phyloP scores from a whole-genome alignment of 2,329 filamentous ascomycete species.

The Colletotrichum liriopes region DNA sequence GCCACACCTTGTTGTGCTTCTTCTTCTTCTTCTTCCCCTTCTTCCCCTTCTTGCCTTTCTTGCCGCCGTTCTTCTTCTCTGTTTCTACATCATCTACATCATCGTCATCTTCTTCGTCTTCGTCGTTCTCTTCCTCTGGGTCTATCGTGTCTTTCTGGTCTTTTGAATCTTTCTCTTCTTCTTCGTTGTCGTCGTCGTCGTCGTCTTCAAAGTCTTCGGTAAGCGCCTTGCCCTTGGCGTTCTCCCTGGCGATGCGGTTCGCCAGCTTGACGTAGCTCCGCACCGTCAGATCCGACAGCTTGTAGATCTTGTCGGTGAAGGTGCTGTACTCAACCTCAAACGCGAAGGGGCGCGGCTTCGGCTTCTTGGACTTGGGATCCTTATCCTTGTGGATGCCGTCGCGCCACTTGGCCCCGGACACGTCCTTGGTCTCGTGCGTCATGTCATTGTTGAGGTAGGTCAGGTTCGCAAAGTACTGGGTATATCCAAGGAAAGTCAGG shows the following conservation, averaged over 20 bases:
- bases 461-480: slow-evolving; percentile 95
- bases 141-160: slow-evolving; percentile 47
- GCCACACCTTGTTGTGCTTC: slow-evolving; percentile 80
- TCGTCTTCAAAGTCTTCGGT: slow-evolving; percentile 50
- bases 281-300: slow-evolving; percentile 87
- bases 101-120: slow-evolving; percentile 47
- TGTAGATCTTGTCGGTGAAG: slow-evolving; percentile 81
- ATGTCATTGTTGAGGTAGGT: slow-evolving; percentile 87
- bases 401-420: slow-evolving; percentile 68
- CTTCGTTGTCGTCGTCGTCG: slow-evolving; percentile 35
- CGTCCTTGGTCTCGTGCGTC: slow-evolving; percentile 49
- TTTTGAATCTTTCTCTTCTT: slow-evolving; percentile 47
- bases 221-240: slow-evolving; percentile 43
- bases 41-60: slow-evolving; percentile 58
- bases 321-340: slow-evolving; percentile 93
- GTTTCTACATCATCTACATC: slow-evolving; percentile 52
- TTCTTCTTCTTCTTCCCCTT: slow-evolving; percentile 63
- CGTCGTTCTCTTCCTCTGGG: slow-evolving; percentile 49
- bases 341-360: slow-evolving; percentile 75
- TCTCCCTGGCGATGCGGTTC: slow-evolving; percentile 77
- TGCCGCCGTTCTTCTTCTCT: slow-evolving; percentile 63
- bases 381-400: slow-evolving; percentile 75
- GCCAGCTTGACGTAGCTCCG: slow-evolving; percentile 86
- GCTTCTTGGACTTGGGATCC: slow-evolving; percentile 66
- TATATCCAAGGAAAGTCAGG: slow-evolving; percentile 84